These are phyloP conservation scores for Penicillium rolfsii DNA, from an alignment of 2,329 filamentous ascomycete genomes.

Conservation along the genomic window DNA sequence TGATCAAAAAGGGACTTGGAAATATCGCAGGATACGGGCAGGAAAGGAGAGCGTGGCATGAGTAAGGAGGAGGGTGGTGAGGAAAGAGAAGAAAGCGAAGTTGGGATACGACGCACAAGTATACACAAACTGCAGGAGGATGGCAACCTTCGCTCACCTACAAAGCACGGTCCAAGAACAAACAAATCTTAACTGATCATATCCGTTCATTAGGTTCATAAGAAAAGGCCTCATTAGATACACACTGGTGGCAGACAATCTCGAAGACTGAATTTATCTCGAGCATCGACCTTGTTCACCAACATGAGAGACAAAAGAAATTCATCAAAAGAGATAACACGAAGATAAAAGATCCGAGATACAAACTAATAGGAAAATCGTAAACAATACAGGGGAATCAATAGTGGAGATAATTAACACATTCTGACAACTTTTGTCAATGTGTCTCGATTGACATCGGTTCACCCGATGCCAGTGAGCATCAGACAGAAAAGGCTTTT, in stretches of 20 bases:
- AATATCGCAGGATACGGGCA: too few relatives aligned
- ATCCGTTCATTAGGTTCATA: conserved; percentile 19
- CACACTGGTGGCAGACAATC: conserved; percentile 13
- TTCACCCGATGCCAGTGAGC: background rate
- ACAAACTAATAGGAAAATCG: conserved; percentile 26
- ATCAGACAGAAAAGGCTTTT: conserved; percentile 20
- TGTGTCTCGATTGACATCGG: background rate
- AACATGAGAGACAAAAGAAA: conserved; percentile 31
- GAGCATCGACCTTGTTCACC: conserved; percentile 15
- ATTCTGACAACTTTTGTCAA: conserved; percentile 23
- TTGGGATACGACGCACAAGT: background rate
- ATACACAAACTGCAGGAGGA: background rate
- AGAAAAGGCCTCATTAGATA: conserved; percentile 15
- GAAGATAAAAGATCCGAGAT: conserved; percentile 26
- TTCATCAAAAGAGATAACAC: conserved; percentile 24
- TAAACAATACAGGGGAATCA: conserved; percentile 44
- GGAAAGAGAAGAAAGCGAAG: background rate
- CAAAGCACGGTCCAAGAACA: background rate
- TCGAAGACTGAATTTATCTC: conserved; percentile 8
- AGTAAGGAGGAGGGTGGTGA: background rate
- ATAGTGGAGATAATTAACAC: conserved; percentile 24
- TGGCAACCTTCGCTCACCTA: background rate
- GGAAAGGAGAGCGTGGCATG: background rate
- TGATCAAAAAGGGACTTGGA: background rate
- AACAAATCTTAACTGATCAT: background rate